These are phyloP conservation scores for Cladophialophora bantiana DNA, from an alignment of 2,329 filamentous ascomycete genomes.

Conservation along the genomic window DNA sequence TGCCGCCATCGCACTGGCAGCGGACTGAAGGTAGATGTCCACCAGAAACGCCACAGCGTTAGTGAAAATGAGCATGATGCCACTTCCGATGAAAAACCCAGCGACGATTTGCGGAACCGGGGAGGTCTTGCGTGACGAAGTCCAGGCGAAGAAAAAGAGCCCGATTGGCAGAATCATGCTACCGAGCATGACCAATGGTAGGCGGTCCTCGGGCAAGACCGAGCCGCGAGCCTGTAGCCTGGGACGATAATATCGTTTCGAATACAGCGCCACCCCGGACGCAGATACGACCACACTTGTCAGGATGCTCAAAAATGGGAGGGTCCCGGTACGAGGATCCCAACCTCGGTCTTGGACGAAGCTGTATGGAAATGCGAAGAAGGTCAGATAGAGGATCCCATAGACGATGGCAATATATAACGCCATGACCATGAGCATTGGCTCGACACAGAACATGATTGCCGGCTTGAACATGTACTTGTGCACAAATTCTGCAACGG, in stretches of 20 bases:
- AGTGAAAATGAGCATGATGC: slow-evolving; percentile 82
- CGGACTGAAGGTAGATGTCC: slow-evolving; percentile 37
- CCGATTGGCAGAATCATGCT: slow-evolving; percentile 60
- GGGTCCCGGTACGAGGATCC: slow-evolving; percentile 73
- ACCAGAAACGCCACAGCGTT: slow-evolving; percentile 44
- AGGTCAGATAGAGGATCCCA: slow-evolving; percentile 85
- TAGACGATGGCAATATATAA: slow-evolving; percentile 78
- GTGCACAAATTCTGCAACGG: slow-evolving; percentile 23
- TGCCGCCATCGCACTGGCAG: slow-evolving; percentile 36
- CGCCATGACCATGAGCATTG: slow-evolving; percentile 74
- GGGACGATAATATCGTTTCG: slow-evolving; percentile 73
- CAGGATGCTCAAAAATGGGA: slow-evolving; percentile 78
- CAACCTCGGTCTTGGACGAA: slow-evolving; percentile 78
- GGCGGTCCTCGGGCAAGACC: slow-evolving; percentile 68
- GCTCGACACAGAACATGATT: slow-evolving; percentile 78
- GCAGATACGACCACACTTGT: slow-evolving; percentile 60
- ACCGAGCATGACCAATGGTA: slow-evolving; percentile 64
- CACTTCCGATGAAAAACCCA: slow-evolving; percentile 78
- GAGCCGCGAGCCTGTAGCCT: slow-evolving; percentile 74
- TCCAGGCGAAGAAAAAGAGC: slow-evolving; percentile 66
- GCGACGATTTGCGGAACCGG: slow-evolving; percentile 82
- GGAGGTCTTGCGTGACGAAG: slow-evolving; percentile 59
- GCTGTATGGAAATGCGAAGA: slow-evolving; percentile 88
- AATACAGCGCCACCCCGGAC: slow-evolving; percentile 73
- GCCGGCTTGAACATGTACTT: slow-evolving; percentile 58